phyloP scores from a whole-genome alignment of 1,284 basidiomycete species.

The Exobasidium rhododendri region DNA sequence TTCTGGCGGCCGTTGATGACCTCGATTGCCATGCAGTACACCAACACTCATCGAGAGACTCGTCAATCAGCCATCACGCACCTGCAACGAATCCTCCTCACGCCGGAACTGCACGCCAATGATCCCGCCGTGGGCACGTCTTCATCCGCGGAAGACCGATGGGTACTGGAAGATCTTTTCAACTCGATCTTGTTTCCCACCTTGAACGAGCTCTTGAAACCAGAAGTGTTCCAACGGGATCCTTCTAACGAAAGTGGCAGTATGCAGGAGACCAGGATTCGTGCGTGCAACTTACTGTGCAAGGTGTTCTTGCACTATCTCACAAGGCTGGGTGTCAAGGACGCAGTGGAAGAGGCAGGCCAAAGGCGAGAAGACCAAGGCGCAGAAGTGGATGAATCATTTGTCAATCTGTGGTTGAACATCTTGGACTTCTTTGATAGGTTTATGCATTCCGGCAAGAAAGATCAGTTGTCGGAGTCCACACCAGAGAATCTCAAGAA shows the following conservation, averaged over 20 bases:
- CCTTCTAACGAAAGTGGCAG: constrained; percentile 63
- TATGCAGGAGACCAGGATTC: constrained; percentile 82
- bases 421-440: constrained; percentile 87
- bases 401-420: constrained; percentile 79
- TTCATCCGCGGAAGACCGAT: constrained; percentile 58
- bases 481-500: constrained; percentile 96
- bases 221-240: constrained; percentile 74
- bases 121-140: constrained; percentile 41
- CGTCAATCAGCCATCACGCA: constrained; percentile 78
- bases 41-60: constrained; percentile 78
- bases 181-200: constrained; percentile 86
- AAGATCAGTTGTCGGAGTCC: constrained; percentile 88
- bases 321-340: constrained; percentile 61
- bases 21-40: constrained; percentile 77
- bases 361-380: neutral
- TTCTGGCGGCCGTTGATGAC: constrained; percentile 76
- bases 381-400: constrained; percentile 59
- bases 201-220: constrained; percentile 83
- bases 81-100: constrained; percentile 81
- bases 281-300: constrained; percentile 82
- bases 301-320: constrained; percentile 94
- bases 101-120: constrained; percentile 63
- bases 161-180: constrained; percentile 68
- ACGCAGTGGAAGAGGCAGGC: constrained; percentile 53
- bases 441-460: constrained; percentile 77